These are phyloP conservation scores for Boeremia lycopersici DNA, from an alignment of 2,329 filamentous ascomycete genomes.

Conservation along the genomic window DNA sequence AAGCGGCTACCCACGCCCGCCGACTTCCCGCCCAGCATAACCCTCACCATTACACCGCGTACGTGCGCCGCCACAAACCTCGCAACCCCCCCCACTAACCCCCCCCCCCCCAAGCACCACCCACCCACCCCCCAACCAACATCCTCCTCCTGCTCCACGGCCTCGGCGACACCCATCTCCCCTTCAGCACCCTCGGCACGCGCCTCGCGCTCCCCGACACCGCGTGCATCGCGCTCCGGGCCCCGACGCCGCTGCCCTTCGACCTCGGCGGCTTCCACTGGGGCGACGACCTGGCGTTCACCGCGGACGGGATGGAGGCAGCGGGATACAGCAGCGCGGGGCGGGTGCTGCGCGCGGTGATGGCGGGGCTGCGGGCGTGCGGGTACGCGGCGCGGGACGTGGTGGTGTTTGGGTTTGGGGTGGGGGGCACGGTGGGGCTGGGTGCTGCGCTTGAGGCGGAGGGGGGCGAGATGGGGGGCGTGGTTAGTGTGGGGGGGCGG, in stretches of 20 bases:
- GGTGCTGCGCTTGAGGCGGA: constrained; percentile 48
- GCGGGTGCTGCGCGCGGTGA: constrained; percentile 50
- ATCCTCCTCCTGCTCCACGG: constrained; percentile 84
- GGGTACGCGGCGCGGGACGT: constrained; percentile 58
- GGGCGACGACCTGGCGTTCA: constrained; percentile 65
- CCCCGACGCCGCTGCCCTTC: constrained; percentile 71
- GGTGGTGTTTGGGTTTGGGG: constrained; percentile 61
- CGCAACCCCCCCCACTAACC: too few species aligned
- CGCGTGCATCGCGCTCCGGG: constrained; percentile 74
- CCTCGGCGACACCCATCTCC: constrained; percentile 73
- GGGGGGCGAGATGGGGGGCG: constrained; percentile 59
- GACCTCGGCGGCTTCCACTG: constrained; percentile 69
- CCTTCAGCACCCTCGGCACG: constrained; percentile 72
- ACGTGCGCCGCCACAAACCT: constrained; percentile 29
- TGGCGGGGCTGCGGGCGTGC: constrained; percentile 56
- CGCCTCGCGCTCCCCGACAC: constrained; percentile 78
- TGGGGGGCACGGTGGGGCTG: constrained; percentile 63
- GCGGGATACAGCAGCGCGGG: constrained; percentile 57
- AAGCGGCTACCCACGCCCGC: constrained; percentile 50
- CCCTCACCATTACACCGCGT: constrained; percentile 54
- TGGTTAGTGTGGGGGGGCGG: constrained; percentile 67
- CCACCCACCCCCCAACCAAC: constrained; percentile 67
- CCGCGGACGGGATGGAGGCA: constrained; percentile 57
- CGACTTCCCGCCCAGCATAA: constrained; percentile 52
- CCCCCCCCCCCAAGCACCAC: constrained; percentile 37